A percentile compares a stretch with the other conserved stretches of the same genome.
Conservation (phyloP, 2,329 filamentous ascomycete species). For the Talaromyces sp. region DNA sequence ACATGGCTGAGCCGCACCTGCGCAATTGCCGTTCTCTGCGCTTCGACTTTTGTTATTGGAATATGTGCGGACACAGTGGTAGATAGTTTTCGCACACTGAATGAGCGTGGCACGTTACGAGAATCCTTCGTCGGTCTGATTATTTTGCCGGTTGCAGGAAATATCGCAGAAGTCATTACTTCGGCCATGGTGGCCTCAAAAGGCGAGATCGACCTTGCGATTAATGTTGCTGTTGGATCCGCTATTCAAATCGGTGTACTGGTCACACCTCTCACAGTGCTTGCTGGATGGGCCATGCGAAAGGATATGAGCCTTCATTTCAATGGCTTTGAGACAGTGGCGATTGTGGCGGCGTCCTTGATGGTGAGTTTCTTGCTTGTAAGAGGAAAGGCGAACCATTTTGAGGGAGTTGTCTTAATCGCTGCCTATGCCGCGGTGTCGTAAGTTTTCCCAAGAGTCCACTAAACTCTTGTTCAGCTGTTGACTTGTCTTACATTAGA, state of each 20-base stretch:
- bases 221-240: slow-evolving; percentile 65
- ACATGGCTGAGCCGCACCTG: background rate
- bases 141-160: slow-evolving; percentile 67
- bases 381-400: background rate
- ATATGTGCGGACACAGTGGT: slow-evolving; percentile 67
- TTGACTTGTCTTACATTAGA: background rate
- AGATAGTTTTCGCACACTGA: slow-evolving; percentile 60
- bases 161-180: slow-evolving; percentile 68
- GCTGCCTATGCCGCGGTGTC: background rate
- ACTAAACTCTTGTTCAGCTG: background rate
- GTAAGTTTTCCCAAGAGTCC: background rate
- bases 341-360: background rate
- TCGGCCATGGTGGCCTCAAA: slow-evolving; percentile 66
- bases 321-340: slow-evolving; percentile 1
- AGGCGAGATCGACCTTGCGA: slow-evolving; percentile 72
- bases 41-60: slow-evolving; percentile 62
- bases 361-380: background rate
- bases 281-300: slow-evolving; percentile 64
- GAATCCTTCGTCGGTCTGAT: slow-evolving; percentile 68
- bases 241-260: slow-evolving; percentile 69
- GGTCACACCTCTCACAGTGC: slow-evolving; percentile 64
- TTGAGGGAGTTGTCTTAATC: background rate
- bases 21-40: slow-evolving; percentile 51
- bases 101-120: slow-evolving; percentile 50
- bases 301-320: slow-evolving; percentile 34